Evolutionary conservation across 352 stramenopile species (phyloP).

Genomic region (Phytopythium ostracodes): DNA sequence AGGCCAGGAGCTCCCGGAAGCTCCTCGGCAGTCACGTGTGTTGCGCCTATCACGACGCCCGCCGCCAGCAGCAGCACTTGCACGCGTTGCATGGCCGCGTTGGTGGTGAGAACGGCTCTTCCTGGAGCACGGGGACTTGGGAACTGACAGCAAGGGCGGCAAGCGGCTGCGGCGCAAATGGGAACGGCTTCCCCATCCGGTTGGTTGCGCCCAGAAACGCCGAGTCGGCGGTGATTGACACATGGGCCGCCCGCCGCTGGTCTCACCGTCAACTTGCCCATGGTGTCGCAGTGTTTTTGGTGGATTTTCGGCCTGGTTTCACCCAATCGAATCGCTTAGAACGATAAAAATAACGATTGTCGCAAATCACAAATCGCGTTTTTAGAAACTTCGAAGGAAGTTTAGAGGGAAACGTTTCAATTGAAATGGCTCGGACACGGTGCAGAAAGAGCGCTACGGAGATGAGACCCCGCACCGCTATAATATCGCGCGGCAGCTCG

Average conservation of each 20-base stretch:
- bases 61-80: background rate
- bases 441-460: no score
- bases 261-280: no score
- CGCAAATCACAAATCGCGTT: background rate
- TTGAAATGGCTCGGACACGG: no score
- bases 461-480: no score
- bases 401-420: no score
- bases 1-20: background rate
- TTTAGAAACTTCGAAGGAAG: no score
- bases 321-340: background rate
- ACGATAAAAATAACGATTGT: background rate
- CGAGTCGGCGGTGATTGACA: no score
- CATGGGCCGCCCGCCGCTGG: no score
- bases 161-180: background rate
- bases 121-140: background rate
- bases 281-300: background rate
- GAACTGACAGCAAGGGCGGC: background rate
- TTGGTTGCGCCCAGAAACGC: no score
- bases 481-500: no score
- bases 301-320: no score
- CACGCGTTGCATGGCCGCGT: background rate
- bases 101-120: background rate
- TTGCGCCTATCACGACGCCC: background rate
- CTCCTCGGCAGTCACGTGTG: background rate
- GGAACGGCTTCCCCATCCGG: no score